A percentile compares a stretch with the other conserved stretches of the same genome.
phyloP scores from a whole-genome alignment of 192 early-diverging fungal species.

The Rhizoclosmatium sp. region DNA sequence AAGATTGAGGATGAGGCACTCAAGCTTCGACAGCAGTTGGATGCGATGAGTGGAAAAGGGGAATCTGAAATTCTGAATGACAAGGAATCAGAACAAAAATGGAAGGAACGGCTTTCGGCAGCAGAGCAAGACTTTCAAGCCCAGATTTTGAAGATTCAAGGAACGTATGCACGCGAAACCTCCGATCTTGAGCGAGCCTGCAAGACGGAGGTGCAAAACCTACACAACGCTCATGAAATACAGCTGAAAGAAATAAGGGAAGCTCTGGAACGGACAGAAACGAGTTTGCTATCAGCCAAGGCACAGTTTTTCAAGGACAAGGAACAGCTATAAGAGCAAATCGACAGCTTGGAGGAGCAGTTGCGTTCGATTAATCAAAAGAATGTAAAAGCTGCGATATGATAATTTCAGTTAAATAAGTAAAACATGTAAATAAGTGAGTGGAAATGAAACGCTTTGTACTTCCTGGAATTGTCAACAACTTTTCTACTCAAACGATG shows the following conservation, averaged over 20 bases:
- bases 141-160: constrained; percentile 22
- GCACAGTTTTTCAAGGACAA: constrained; percentile 50
- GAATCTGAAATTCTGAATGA: constrained; percentile 25
- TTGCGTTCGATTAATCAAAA: constrained; percentile 32
- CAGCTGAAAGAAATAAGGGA: constrained; percentile 34
- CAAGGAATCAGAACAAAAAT: constrained; percentile 30
- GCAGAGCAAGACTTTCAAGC: constrained; percentile 30
- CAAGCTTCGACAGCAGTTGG: constrained; percentile 7
- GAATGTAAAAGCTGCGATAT: neutral
- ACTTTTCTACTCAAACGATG: neutral
- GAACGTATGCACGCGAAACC: constrained; percentile 23
- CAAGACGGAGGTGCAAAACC: constrained; percentile 28
- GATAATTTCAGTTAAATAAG: neutral
- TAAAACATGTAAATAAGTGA: neutral
- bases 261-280: constrained; percentile 43
- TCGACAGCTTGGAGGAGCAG: constrained; percentile 46
- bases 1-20: constrained; percentile 17
- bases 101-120: neutral
- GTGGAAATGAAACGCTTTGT: neutral
- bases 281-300: constrained; percentile 40
- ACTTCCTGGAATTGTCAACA: neutral
- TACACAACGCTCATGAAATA: constrained; percentile 14
- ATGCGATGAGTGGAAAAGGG: neutral
- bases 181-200: constrained; percentile 26
- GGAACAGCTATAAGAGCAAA: constrained; percentile 51